Conservation (phyloP, 305 asterid genomes). For the Petunia hybrid region DNA sequence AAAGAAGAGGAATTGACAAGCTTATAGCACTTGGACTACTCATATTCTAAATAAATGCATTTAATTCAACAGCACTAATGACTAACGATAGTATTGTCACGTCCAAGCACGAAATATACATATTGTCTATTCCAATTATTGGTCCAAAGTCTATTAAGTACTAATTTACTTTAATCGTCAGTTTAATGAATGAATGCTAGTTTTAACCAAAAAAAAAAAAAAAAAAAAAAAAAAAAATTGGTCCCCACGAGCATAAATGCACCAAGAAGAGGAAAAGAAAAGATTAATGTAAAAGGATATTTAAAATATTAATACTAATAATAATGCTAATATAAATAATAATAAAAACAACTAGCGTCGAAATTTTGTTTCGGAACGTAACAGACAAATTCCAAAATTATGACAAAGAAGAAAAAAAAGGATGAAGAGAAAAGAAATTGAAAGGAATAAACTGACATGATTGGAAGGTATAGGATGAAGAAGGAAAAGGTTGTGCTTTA, state of each 20-base stretch:
- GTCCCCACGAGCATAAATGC: slow-evolving; percentile 11
- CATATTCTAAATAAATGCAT: neutral
- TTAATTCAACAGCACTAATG: slow-evolving; percentile 7
- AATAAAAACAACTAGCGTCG: neutral
- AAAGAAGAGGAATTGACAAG: neutral
- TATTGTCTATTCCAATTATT: neutral
- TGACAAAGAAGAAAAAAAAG: neutral
- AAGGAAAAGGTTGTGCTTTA: slow-evolving; percentile 11
- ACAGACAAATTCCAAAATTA: neutral
- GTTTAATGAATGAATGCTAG: too few relatives aligned
- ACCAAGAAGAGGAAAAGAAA: slow-evolving; percentile 6
- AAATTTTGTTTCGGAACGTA: neutral
- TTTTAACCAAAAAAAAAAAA: too few relatives aligned
- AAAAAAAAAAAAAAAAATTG: too few relatives aligned
- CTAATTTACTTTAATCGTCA: too few relatives aligned
- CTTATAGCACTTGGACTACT: neutral
- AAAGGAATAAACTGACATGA: neutral
- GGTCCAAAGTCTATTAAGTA: too few relatives aligned
- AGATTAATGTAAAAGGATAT: neutral
- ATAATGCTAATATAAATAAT: too few relatives aligned
- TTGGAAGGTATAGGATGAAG: slow-evolving; percentile 3
- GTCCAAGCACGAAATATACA: slow-evolving; percentile 4
- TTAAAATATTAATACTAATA: too few relatives aligned
- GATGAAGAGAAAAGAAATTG: neutral
- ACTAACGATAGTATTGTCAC: neutral